Base-by-base conservation (phyloP, 2,329 filamentous ascomycete genomes). In the Microdochium bolleyi region DNA sequence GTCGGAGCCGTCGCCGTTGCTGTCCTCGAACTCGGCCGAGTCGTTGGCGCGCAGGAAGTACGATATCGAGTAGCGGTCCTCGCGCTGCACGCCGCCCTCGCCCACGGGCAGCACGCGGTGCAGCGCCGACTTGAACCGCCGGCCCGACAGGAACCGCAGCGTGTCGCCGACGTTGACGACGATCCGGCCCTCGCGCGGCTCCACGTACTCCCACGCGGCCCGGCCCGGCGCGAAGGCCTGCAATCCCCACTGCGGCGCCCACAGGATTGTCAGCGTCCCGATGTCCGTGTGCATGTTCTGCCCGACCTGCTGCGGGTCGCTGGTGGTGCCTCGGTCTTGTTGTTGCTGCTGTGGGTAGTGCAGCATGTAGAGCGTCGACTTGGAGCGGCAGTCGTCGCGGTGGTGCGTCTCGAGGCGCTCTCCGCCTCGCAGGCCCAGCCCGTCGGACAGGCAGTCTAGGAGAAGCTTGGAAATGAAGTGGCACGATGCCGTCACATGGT, bases 391-490 rank as follows among this genome's bases (percentile, higher is more conserved):
- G 25, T 52, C 51, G 44, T 52, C 51, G 38, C 51, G 51, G 27
- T 52, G 51, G 51, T 48, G 48, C 24, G n/a, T 24, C 19, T 52
- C 38, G 30, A 52, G 51, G 51, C 41, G 46, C 10, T 13, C 19
- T 8, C 30, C 27, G 22, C 41, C 51, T 24, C 38, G 41, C 7
- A 49, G 38, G 19, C 34, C 51, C 3, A 52, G 51, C 24, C 34
- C 34, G 19, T 41, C 24, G n/a, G 51, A 52, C 38, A 52, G 46
- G 51, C 51, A 52, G 41, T 52, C 51, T 22, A 52, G 51, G 24
- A 52, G 44, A 10, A 52, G 13, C 41, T 52, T 52, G 38, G 24
- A 27, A 13, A 52, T 44, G 41, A 48, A 52, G 44, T 52, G 51
- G 38, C 38, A 52, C 41, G 22, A 24, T 16, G 25, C 51, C 25